Percentiles rank a stretch among this genome's conserved stretches.
Conservation (phyloP, 192 early-diverging fungal species). For the Linnemannia schmuckeri region DNA sequence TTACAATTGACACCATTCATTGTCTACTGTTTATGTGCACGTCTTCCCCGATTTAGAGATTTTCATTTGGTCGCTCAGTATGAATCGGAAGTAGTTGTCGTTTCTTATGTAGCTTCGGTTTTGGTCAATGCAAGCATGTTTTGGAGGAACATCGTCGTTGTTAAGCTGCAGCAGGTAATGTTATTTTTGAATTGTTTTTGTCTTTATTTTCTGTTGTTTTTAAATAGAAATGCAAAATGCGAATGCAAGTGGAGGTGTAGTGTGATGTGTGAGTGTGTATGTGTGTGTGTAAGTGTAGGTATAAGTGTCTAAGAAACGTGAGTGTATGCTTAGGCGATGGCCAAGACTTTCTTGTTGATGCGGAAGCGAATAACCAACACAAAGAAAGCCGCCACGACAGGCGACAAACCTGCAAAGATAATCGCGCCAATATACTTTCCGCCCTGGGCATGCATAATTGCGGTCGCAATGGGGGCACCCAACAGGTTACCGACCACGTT, state of each 20-base stretch:
- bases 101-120: too few relatives aligned
- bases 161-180: not conserved
- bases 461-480: conserved; percentile 54
- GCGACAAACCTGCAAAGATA: conserved; percentile 29
- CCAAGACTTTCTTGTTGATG: conserved; percentile 29
- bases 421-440: conserved; percentile 34
- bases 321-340: conserved; percentile 20
- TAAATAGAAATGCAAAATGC: not conserved
- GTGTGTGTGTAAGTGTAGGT: not conserved
- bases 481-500: conserved; percentile 51
- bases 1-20: not conserved
- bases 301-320: not conserved
- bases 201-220: not conserved
- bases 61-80: too few relatives aligned
- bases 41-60: too few relatives aligned
- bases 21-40: not conserved
- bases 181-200: not conserved
- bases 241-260: too few relatives aligned
- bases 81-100: too few relatives aligned
- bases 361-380: conserved; percentile 33
- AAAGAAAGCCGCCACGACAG: conserved; percentile 27
- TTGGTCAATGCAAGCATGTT: too few relatives aligned
- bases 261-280: not conserved
- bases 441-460: conserved; percentile 19
- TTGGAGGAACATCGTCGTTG: too few relatives aligned